Conservation (phyloP, 1,139 yeast species). For the Candida sanyaensis region DNA sequence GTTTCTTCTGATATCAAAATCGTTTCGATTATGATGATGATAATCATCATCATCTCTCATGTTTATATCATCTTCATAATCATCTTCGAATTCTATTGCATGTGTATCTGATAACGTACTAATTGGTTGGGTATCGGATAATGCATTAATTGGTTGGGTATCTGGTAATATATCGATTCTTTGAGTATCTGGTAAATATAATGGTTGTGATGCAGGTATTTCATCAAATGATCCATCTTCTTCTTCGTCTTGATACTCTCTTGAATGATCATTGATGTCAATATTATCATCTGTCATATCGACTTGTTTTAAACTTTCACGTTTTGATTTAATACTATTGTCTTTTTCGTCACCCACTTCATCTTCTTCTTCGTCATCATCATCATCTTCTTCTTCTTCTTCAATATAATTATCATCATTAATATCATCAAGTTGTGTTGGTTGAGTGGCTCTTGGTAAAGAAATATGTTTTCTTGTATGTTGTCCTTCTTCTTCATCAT, state of each 20-base stretch:
- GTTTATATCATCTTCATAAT: slow-evolving; percentile 3
- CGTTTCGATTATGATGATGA: too few species aligned
- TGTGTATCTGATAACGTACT: slow-evolving; percentile 1
- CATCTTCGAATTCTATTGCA: slow-evolving; percentile 1
- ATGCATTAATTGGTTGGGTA: background rate
- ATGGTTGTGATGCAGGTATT: background rate
- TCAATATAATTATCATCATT: background rate
- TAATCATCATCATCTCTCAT: slow-evolving; percentile 5
- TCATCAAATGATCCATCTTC: background rate
- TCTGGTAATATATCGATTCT: background rate
- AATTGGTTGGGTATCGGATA: background rate
- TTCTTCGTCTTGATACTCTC: background rate
- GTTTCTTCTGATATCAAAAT: slow-evolving; percentile 13
- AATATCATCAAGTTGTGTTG: slow-evolving; percentile 2
- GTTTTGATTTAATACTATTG: too few species aligned
- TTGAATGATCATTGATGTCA: background rate
- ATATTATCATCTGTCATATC: background rate
- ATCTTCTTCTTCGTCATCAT: background rate
- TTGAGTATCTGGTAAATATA: background rate
- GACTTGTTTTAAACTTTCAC: background rate
- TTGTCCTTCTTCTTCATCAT: background rate
- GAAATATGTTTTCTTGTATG: background rate
- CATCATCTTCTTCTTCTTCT: background rate
- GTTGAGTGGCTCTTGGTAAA: background rate
- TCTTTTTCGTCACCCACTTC: too few species aligned